A percentile compares a stretch with the other conserved stretches of the same genome.
Conservation (phyloP, 176 grass and related monocot species). For the Triticum turgidum region DNA sequence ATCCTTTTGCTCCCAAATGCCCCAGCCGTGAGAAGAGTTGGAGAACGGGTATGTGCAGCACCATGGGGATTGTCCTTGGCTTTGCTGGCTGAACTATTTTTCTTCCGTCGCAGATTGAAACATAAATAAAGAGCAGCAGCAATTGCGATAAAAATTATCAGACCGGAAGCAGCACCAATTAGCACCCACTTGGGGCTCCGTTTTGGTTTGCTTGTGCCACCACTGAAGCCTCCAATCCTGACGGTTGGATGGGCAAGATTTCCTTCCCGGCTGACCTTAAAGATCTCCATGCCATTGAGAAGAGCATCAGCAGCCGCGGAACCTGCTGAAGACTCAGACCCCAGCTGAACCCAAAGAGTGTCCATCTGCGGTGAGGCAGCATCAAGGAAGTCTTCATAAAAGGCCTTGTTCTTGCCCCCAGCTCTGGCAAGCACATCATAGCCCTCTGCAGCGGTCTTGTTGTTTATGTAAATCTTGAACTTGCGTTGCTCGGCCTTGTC, state of each 20-base stretch:
- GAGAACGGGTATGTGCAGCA: slow-evolving; percentile 41
- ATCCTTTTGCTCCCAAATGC: slow-evolving; percentile 42
- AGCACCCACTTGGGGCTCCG: slow-evolving; percentile 54
- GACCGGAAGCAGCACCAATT: slow-evolving; percentile 44
- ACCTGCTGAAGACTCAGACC: slow-evolving; percentile 59
- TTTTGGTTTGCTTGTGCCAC: slow-evolving; percentile 27
- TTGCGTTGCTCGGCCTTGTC: slow-evolving; percentile 58
- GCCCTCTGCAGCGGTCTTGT: slow-evolving; percentile 82
- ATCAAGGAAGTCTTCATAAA: slow-evolving; percentile 86
- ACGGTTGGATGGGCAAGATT: slow-evolving; percentile 74
- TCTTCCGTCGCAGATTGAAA: slow-evolving; percentile 33
- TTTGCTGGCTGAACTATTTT: slow-evolving; percentile 30
- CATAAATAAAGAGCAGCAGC: slow-evolving; percentile 35
- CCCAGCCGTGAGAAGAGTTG: slow-evolving; percentile 18
- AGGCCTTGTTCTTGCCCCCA: slow-evolving; percentile 86
- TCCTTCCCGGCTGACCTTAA: slow-evolving; percentile 78
- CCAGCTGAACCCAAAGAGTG: slow-evolving; percentile 92
- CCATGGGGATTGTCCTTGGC: slow-evolving; percentile 54
- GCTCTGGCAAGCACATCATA: slow-evolving; percentile 80
- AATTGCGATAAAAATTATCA: slow-evolving; percentile 47
- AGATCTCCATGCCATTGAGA: slow-evolving; percentile 96
- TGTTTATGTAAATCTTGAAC: slow-evolving; percentile 96
- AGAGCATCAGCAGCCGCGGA: slow-evolving; percentile 64
- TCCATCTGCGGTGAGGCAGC: slow-evolving; percentile 49
- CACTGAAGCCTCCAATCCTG: slow-evolving; percentile 40